A percentile compares a stretch with the other conserved stretches of the same genome.
These are phyloP conservation scores for Chaetomium fimeti DNA, from an alignment of 495 filamentous ascomycete genomes.

Conservation along the genomic window DNA sequence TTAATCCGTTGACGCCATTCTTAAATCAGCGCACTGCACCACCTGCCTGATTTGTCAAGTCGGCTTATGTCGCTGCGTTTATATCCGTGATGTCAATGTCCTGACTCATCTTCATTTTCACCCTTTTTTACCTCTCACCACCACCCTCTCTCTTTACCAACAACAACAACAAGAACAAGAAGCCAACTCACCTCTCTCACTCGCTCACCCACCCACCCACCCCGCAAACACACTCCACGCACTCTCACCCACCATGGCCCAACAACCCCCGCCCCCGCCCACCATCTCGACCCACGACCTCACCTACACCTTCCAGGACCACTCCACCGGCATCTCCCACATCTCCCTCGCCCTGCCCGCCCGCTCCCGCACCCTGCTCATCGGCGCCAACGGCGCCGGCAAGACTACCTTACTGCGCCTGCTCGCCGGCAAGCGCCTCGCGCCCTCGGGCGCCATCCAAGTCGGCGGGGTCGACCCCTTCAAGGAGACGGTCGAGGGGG, in stretches of 20 bases:
- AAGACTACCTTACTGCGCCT: constrained; percentile 90
- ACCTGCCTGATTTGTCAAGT: constrained; percentile 1
- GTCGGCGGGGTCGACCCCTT: constrained; percentile 89
- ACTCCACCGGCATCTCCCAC: constrained; percentile 65
- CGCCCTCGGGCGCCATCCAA: constrained; percentile 66
- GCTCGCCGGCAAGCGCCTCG: constrained; percentile 88
- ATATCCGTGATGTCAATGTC: neutral
- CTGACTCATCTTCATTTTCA: neutral
- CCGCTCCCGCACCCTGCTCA: constrained; percentile 82
- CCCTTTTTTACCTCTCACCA: neutral
- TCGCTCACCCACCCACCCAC: neutral
- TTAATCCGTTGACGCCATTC: neutral
- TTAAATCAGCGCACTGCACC: neutral
- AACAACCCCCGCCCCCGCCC: neutral
- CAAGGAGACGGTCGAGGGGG: constrained; percentile 79
- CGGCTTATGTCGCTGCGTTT: too few species aligned
- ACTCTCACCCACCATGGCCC: constrained; percentile 8
- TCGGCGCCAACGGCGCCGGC: constrained; percentile 95
- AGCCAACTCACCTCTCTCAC: neutral
- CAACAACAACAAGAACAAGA: neutral
- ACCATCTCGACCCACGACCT: constrained; percentile 66
- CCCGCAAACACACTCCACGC: neutral
- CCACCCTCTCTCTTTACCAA: neutral
- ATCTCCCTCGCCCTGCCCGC: constrained; percentile 74
- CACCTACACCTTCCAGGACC: constrained; percentile 86